phyloP scores from a whole-genome alignment of 257 asterid genomes.

The Solanum clarkiae region DNA sequence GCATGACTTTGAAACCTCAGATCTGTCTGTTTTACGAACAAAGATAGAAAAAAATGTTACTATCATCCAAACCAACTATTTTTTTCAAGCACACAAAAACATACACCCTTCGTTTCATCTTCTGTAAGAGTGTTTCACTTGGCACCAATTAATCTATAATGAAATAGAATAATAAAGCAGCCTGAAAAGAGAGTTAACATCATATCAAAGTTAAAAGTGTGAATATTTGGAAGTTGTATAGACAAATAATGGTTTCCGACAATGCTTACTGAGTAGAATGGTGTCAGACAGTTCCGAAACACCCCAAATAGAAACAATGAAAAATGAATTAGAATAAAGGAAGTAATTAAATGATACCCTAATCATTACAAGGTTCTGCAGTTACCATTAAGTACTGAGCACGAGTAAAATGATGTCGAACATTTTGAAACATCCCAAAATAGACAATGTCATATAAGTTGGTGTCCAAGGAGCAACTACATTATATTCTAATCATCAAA shows the following conservation, averaged over 20 bases:
- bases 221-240: not conserved
- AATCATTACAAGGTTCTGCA: not conserved
- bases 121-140: not conserved
- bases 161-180: not conserved
- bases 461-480: not conserved
- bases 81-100: not conserved
- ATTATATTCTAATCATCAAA: not conserved
- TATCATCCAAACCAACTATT: not conserved
- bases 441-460: not conserved
- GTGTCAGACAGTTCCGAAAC: not conserved
- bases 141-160: not conserved
- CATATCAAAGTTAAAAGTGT: not conserved
- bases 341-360: not conserved
- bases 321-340: not conserved
- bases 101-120: not conserved
- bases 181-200: not conserved
- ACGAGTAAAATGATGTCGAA: not conserved
- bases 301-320: not conserved
- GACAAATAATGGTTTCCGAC: not conserved
- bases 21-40: conserved; percentile 17
- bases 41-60: not conserved
- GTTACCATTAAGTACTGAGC: not conserved
- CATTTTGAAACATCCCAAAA: not conserved
- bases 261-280: not conserved
- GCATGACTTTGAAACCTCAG: conserved; percentile 53